Conservation (phyloP, 139 green algal species). For the Chlamydomonas schloesseri region DNA sequence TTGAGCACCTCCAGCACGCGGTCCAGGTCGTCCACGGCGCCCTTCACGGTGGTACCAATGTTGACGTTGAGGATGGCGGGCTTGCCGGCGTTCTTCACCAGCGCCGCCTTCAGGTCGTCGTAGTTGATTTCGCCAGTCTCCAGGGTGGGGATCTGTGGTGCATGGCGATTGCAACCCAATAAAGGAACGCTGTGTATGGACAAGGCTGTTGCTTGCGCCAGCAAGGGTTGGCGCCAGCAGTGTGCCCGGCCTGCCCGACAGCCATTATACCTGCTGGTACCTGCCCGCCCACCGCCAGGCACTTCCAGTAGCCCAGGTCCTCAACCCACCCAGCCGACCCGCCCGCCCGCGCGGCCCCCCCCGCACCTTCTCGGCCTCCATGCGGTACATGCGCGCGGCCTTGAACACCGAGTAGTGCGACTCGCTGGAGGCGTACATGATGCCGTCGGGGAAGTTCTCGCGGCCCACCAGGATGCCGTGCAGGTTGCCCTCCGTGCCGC, state of each 20-base stretch:
- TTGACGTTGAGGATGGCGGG: constrained; percentile 99
- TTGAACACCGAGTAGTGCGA: constrained; percentile 99
- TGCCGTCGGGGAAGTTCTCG: constrained; percentile 89
- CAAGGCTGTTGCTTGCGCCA: too few relatives aligned
- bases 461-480: constrained; percentile 95
- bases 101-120: constrained; percentile 70
- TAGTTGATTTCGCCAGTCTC: constrained; percentile 96
- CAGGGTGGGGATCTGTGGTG: constrained; percentile 70
- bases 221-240: too few relatives aligned
- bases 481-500: constrained; percentile 98
- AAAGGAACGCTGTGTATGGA: too few relatives aligned
- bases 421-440: constrained; percentile 93
- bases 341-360: not conserved
- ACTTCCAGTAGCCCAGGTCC: too few relatives aligned
- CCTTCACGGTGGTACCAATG: constrained; percentile 96
- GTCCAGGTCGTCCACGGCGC: constrained; percentile 85
- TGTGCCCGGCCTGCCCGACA: too few relatives aligned
- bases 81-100: constrained; percentile 75
- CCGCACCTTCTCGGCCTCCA: constrained; percentile 90
- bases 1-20: constrained; percentile 61
- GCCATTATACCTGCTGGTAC: too few relatives aligned
- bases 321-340: too few relatives aligned
- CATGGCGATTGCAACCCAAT: too few relatives aligned
- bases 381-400: constrained; percentile 96
- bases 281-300: too few relatives aligned